A percentile compares a stretch with the other conserved stretches of the same genome.
Conservation (phyloP, 306 rosid genomes). For the Pyrus betulifolia region DNA sequence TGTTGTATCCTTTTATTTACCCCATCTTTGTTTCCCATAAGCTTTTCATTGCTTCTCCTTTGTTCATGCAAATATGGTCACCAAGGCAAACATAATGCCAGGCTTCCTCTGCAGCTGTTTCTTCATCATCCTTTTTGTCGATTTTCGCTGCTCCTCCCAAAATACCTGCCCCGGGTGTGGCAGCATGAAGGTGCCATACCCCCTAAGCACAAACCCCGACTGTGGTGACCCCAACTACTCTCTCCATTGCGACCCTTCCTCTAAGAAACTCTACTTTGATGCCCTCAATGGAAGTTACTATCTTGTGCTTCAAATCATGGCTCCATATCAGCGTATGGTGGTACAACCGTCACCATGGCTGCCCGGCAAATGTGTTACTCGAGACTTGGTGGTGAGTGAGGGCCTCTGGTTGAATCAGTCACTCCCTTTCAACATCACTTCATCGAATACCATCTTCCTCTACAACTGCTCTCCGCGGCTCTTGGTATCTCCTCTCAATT, state of each 20-base stretch:
- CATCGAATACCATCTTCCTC: constrained; percentile 77
- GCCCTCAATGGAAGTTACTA: constrained; percentile 73
- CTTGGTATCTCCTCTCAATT: constrained; percentile 83
- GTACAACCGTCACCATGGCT: constrained; percentile 76
- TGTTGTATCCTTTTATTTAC: constrained; percentile 24
- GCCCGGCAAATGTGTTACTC: constrained; percentile 55
- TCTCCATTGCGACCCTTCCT: constrained; percentile 55
- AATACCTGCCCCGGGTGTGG: constrained; percentile 83
- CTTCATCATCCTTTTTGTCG: constrained; percentile 34
- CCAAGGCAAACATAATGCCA: constrained; percentile 25
- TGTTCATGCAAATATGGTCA: constrained; percentile 33
- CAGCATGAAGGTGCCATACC: constrained; percentile 60
- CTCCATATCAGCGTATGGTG: constrained; percentile 53
- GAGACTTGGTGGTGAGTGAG: constrained; percentile 64
- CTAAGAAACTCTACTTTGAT: constrained; percentile 45
- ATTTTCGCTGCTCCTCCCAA: constrained; percentile 36
- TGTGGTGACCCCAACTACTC: constrained; percentile 67
- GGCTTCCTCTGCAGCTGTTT: constrained; percentile 19
- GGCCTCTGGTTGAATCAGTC: constrained; percentile 87
- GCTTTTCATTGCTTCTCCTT: constrained; percentile 22
- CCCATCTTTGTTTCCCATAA: constrained; percentile 15
- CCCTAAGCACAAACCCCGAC: constrained; percentile 57
- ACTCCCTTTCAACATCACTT: constrained; percentile 76
- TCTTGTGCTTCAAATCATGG: constrained; percentile 36
- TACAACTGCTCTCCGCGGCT: constrained; percentile 83